Evolutionary conservation across 2,329 filamentous ascomycete genomes (phyloP).

Genomic region (Verticillium albo-atrum): DNA sequence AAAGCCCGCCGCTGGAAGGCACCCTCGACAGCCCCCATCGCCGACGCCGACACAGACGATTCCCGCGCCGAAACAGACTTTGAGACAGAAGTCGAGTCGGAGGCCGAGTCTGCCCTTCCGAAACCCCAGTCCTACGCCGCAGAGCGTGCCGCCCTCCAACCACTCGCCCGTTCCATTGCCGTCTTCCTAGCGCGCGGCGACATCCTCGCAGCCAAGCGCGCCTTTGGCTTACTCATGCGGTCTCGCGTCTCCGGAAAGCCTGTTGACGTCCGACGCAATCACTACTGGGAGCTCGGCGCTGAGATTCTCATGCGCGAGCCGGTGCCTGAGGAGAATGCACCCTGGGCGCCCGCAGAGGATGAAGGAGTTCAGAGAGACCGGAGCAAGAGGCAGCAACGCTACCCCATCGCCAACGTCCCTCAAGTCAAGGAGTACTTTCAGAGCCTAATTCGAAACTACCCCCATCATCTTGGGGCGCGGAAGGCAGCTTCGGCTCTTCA

Average conservation of each 20-base stretch:
- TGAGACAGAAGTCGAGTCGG: slow-evolving; percentile 1
- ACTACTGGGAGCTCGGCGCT: slow-evolving; percentile 78
- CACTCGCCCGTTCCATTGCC: slow-evolving; percentile 55
- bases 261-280: slow-evolving; percentile 65
- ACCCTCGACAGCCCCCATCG: neutral
- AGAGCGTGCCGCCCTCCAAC: slow-evolving; percentile 10
- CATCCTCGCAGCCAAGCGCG: slow-evolving; percentile 65
- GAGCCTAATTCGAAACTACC: slow-evolving; percentile 70
- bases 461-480: slow-evolving; percentile 59
- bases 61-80: neutral
- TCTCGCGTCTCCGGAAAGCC: slow-evolving; percentile 41
- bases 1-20: neutral
- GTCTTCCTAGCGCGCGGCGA: slow-evolving; percentile 67
- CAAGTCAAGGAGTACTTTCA: slow-evolving; percentile 64
- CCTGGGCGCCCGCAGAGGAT: slow-evolving; percentile 1
- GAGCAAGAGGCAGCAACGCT: neutral
- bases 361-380: neutral
- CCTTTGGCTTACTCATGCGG: slow-evolving; percentile 65
- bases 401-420: slow-evolving; percentile 36
- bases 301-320: slow-evolving; percentile 71
- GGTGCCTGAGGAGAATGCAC: slow-evolving; percentile 12
- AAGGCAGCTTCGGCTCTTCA: slow-evolving; percentile 60
- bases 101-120: slow-evolving; percentile 12
- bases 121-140: slow-evolving; percentile 8
- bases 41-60: slow-evolving; percentile 1